Base-by-base conservation (phyloP, 2,329 filamentous ascomycete species). In the Nothophoma quercina region DNA sequence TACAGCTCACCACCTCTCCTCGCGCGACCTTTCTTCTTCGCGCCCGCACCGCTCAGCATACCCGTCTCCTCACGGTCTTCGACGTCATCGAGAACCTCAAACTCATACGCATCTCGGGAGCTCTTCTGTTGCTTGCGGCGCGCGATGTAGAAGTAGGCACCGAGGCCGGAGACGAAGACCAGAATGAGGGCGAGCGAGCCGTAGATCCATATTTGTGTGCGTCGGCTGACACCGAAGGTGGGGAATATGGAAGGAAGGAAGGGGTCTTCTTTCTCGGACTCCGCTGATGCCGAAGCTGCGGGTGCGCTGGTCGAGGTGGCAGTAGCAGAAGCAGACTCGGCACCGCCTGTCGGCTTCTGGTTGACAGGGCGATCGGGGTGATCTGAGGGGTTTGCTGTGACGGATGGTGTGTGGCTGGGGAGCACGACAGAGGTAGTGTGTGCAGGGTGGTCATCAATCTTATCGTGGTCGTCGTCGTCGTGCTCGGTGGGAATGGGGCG, bases 151-250 rank as follows among this genome's bases (percentile, higher is more conserved):
- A 96, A 84, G 79, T 93, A 97, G 34, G 87, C 80, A n/a, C 86
- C 90, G 0, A 99, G 83, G 3, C 88, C 90, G 49, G 80, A 76
- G 73, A 93, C 93, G 80, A 99, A 99, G 41, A 89, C 79, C 10
- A 89, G 79, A 58, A 99, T 99, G 16, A 97, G 84, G n/a, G 82
- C 86, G 18, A 95, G 77, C 3, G 93, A 87, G 51, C 91, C 93
- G 72, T 88, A 98, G 63, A 99, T 96, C 95, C 95, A 99, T 55
- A 90, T 84, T 71, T 96, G 91, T 0, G 92, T 96, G 68, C 85
- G 86, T 63, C 91, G 91, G 7, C 89, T 93, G 29, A 93, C 88
- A 46, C 92, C 91, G 66, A 98, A 96, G 1, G 90, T 93, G 0
- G 93, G 93, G 70, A 98, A 88, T 79, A 89, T 90, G 7, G 89